phyloP scores from a whole-genome alignment of 1,284 basidiomycete species.

The Moniliophthora roreri region DNA sequence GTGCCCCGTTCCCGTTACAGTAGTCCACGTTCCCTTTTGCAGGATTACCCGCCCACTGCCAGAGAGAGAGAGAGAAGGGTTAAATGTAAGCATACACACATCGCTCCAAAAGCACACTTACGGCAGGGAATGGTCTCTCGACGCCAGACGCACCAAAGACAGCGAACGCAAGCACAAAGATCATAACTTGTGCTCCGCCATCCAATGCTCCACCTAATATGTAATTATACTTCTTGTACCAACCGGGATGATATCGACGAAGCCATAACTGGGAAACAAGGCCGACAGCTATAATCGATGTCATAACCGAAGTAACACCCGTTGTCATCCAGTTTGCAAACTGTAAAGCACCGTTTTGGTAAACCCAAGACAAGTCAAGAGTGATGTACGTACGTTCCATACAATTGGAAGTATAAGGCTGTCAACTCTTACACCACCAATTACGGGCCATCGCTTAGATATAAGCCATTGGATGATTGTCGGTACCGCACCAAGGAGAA shows the following conservation, averaged over 20 bases:
- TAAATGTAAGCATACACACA: not conserved
- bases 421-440: not conserved
- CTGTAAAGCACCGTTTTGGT: not conserved
- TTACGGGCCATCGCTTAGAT: slow-evolving; percentile 1
- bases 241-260: not conserved
- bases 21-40: slow-evolving; percentile 52
- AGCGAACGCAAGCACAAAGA: slow-evolving; percentile 57
- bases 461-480: not conserved
- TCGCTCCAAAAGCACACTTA: not conserved
- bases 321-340: not conserved
- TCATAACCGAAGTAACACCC: slow-evolving; percentile 9
- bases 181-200: slow-evolving; percentile 46
- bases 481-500: not conserved
- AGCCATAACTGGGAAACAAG: not conserved
- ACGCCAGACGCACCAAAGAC: slow-evolving; percentile 66
- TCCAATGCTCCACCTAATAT: slow-evolving; percentile 44
- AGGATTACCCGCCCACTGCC: slow-evolving; percentile 57
- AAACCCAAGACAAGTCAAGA: too few species aligned
- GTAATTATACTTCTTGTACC: slow-evolving; percentile 39
- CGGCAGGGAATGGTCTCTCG: slow-evolving; percentile 48
- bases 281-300: slow-evolving; percentile 3
- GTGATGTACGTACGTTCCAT: not conserved
- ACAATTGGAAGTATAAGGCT: slow-evolving; percentile 1
- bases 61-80: not conserved
- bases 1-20: slow-evolving; percentile 57